Base-by-base conservation (phyloP, 1,284 basidiomycete species). In the Irpex sp. region DNA sequence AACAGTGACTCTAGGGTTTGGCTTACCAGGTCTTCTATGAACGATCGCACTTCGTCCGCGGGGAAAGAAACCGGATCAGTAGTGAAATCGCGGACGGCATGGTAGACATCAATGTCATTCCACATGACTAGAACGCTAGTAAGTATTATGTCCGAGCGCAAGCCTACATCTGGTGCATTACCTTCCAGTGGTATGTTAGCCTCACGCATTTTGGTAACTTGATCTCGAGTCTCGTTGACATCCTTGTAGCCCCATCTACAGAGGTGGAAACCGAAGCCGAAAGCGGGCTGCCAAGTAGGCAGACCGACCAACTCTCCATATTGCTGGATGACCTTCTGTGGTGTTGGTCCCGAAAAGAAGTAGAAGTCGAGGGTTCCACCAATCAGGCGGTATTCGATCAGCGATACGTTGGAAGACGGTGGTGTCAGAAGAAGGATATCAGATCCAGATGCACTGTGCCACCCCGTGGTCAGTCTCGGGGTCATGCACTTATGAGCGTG, bases 101-200 rank as follows among this genome's bases (percentile, higher is more conserved):
- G 84, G 67, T 87, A 89, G 61, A 90, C 68, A 74, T 92, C 90
- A 65, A 92, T 91, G 68, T 92, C 90, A 69, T 88, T 91, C 90
- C 89, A 92, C 79, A 87, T 87, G 54, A 85, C 85, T 86, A 58
- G 15, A 55, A 21, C 17, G 60, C 55, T 26, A 47, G 56, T 63
- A 36, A 64, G 62, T 21, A 52, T 31, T 40, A 58, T 63, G 2
- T 13, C 7, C 54, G 9, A 52, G 21, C 7, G 34, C 4, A 17
- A 21, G 17, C 11, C 8, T 21, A 55, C n/a, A 55, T 21, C 26
- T 34, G 6, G 26, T 55, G 59, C 64, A 71, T 51, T 34, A 85
- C 85, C 83, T 81, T 90, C 88, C 3, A 89, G 78, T 49, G 88
- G 88, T 64, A 90, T 83, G 65, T 83, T 77, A 0, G 87, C 86